A percentile compares a stretch with the other conserved stretches of the same genome.
phyloP scores from a whole-genome alignment of 2,329 filamentous ascomycete species.

The Delphinella strobiligena region DNA sequence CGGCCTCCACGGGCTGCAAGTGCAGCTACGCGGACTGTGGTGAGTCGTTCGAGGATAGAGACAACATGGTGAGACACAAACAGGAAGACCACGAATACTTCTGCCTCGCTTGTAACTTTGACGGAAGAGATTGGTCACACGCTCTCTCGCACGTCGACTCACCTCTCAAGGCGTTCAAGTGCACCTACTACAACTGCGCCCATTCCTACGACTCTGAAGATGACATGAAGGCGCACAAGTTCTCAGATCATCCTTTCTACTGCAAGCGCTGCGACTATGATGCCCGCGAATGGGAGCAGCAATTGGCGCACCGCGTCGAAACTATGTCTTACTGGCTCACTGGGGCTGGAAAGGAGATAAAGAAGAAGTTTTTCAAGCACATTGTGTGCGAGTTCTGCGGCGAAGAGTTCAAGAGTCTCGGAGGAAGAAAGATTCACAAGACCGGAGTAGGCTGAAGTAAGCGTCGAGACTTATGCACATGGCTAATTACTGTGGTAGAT shows the following conservation, averaged over 20 bases:
- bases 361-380: slow-evolving; percentile 23
- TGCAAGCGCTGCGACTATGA: slow-evolving; percentile 32
- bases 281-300: slow-evolving; percentile 20
- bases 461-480: background rate
- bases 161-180: slow-evolving; percentile 16
- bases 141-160: too few relatives aligned
- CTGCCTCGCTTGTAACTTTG: too few relatives aligned
- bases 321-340: slow-evolving; percentile 18
- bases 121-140: too few relatives aligned
- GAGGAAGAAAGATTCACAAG: slow-evolving; percentile 41
- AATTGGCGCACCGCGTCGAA: slow-evolving; percentile 22
- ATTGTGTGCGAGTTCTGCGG: slow-evolving; percentile 46
- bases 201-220: slow-evolving; percentile 32
- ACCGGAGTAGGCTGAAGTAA: slow-evolving; percentile 28
- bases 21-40: background rate
- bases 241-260: slow-evolving; percentile 30
- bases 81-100: too few relatives aligned
- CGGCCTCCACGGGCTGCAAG: background rate
- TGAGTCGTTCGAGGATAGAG: too few relatives aligned
- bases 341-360: slow-evolving; percentile 1
- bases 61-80: too few relatives aligned
- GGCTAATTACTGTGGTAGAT: slow-evolving; percentile 20
- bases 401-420: slow-evolving; percentile 41
- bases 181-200: slow-evolving; percentile 36
- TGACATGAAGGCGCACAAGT: slow-evolving; percentile 37